Evolutionary conservation across 257 asterid species (phyloP), one percentile per base, ranked within the genome.

Genomic region (Solanum ossicruentum): DNA sequence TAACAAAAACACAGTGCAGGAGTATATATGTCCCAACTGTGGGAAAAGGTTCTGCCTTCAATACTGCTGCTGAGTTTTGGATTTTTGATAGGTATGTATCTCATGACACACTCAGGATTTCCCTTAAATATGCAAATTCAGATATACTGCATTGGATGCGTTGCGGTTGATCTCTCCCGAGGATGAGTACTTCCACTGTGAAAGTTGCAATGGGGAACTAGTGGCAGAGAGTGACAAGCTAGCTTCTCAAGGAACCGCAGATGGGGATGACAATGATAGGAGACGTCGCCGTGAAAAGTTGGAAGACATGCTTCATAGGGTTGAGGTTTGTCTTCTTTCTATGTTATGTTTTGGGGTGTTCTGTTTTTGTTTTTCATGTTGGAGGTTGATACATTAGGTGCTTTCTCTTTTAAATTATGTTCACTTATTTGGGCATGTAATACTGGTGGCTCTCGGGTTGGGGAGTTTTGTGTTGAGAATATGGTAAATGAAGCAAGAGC

Each of bases 141-240:
- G 99, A 88, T 96, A 93, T 87, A 92, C 91, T 54, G 99, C 99
- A 12, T 85, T 94, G 90, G 99, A 95, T 91, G 99, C 98, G 8
- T 91, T 90, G 55, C 95, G 94, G 79, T 79, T 97, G 91, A 84
- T 95, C 80, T 86, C 97, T 84, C 92, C 92, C 49, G 85, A 87
- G 65, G 99, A 95, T 85, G 98, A 93, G 87, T 88, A 91, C 89
- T 97, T 97, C 86, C 99, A 97, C 87, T 97, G 98, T 83, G 99
- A 97, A 89, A 89, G 93, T 86, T 97, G 99, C 88, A 90, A 94
- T 57, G 98, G 92, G 47, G 90, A 94, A 84, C 92, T 97, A 63
- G 94, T 91, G 75, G 98, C 98, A 79, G 99, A 93, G 89, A 92
- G 92, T 85, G 99, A 93, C 90, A 94, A 91, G 84, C 84, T 94